Evolutionary conservation across 2,329 filamentous ascomycete species (phyloP).

Genomic region (Helicocarpus griseus): DNA sequence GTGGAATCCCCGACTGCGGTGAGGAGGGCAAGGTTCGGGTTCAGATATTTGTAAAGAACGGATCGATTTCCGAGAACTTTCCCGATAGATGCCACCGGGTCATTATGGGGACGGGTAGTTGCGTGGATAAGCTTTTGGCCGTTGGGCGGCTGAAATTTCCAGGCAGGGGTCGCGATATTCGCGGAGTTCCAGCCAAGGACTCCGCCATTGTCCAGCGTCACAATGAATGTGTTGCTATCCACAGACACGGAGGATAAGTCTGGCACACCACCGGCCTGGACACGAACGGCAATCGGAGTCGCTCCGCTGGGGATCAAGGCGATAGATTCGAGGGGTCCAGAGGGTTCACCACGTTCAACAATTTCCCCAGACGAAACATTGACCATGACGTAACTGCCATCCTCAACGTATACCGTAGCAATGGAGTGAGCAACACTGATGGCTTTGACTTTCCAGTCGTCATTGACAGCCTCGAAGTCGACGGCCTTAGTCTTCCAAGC

Average conservation of each 20-base stretch:
- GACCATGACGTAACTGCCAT: constrained; percentile 52
- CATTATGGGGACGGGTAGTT: constrained; percentile 60
- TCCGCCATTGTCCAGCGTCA: constrained; percentile 31
- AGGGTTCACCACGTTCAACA: constrained; percentile 21
- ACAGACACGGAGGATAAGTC: constrained; percentile 20
- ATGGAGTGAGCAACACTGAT: constrained; percentile 54
- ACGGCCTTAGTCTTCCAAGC: constrained; percentile 64
- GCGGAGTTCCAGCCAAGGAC: constrained; percentile 35
- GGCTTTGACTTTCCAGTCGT: constrained; percentile 57
- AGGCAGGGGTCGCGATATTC: constrained; percentile 41
- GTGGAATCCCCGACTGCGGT: constrained; percentile 55
- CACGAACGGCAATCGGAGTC: constrained; percentile 20
- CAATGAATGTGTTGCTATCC: constrained; percentile 27
- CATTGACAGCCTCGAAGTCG: constrained; percentile 47
- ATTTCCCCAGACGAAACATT: constrained; percentile 36
- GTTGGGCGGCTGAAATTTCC: constrained; percentile 61
- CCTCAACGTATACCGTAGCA: constrained; percentile 49
- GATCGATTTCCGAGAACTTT: constrained; percentile 82
- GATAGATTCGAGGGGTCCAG: constrained; percentile 23
- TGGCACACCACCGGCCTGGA: constrained; percentile 27
- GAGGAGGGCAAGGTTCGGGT: constrained; percentile 72
- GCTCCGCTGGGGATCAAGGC: constrained; percentile 20
- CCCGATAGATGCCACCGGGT: constrained; percentile 89
- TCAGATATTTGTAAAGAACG: constrained; percentile 97
- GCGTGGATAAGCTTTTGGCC: constrained; percentile 61